These are phyloP conservation scores for Schoenoplectus triqueter DNA, from an alignment of 202 grass and related monocot genomes.

Conservation along the genomic window DNA sequence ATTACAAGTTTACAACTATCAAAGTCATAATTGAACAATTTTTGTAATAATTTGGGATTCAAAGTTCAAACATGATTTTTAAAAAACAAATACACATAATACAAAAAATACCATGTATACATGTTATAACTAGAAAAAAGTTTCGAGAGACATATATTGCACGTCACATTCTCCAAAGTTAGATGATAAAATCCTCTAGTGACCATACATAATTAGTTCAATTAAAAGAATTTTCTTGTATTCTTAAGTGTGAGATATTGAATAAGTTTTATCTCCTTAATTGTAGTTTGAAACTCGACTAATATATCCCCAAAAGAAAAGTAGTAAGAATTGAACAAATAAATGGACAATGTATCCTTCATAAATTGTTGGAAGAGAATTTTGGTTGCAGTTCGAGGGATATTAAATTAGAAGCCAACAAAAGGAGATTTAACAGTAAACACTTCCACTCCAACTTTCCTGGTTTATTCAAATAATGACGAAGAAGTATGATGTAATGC, in stretches of 20 bases:
- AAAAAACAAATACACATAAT: too few relatives aligned
- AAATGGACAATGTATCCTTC: background rate
- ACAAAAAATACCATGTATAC: too few relatives aligned
- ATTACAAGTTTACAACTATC: too few relatives aligned
- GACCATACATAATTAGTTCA: too few relatives aligned
- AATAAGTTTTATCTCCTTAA: too few relatives aligned
- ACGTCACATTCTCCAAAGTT: too few relatives aligned
- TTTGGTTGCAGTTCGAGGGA: constrained; percentile 2
- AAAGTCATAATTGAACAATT: too few relatives aligned
- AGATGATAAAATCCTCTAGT: too few relatives aligned
- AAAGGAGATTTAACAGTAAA: background rate
- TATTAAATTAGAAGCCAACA: constrained; percentile 24
- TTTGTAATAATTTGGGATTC: too few relatives aligned
- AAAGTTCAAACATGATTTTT: too few relatives aligned
- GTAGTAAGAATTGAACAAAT: background rate
- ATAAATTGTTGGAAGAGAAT: constrained; percentile 14
- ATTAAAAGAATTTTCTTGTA: background rate
- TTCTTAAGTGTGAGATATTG: background rate
- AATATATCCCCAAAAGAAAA: background rate
- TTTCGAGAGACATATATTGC: too few relatives aligned
- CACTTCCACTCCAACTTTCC: background rate
- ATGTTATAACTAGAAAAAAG: too few relatives aligned
- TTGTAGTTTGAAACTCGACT: background rate
- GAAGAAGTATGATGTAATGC: background rate
- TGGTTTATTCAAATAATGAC: constrained; percentile 11